These are phyloP conservation scores for Saccharum officinarum DNA, from an alignment of 176 grass and related monocot species.

Conservation along the genomic window DNA sequence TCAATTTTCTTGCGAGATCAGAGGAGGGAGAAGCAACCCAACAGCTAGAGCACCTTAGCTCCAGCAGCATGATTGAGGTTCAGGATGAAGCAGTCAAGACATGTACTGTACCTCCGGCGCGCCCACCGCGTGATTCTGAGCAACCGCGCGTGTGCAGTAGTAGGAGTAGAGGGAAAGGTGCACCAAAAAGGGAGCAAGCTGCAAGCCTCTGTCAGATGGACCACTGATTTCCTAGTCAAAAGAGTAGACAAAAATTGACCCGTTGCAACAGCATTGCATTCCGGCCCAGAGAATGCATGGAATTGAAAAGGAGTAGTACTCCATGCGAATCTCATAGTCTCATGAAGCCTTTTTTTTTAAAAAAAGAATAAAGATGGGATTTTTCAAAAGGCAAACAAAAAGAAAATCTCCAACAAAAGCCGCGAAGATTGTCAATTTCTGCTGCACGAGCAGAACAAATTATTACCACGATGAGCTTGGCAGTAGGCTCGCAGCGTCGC, in stretches of 20 bases:
- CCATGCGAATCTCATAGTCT: constrained; percentile 3
- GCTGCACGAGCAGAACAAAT: constrained; percentile 22
- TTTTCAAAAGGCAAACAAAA: not conserved
- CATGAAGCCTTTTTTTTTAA: not conserved
- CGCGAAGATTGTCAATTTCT: not conserved
- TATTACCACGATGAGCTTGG: constrained; percentile 37
- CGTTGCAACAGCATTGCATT: not conserved
- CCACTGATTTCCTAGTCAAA: constrained; percentile 44
- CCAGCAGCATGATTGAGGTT: constrained; percentile 38
- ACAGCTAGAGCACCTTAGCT: not conserved
- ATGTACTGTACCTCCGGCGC: not conserved
- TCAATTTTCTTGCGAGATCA: not conserved
- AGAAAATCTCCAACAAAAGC: constrained; percentile 9
- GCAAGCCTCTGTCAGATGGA: constrained; percentile 29
- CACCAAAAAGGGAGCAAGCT: not conserved
- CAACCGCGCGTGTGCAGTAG: constrained; percentile 31
- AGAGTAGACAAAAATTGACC: constrained; percentile 17
- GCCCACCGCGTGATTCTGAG: not conserved
- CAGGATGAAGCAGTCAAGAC: constrained; percentile 24
- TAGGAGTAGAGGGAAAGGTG: constrained; percentile 19
- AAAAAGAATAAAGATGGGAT: not conserved
- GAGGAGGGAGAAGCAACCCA: not conserved
- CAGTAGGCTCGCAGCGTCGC: constrained; percentile 1
- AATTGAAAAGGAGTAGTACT: not conserved
- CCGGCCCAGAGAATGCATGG: not conserved